Base-by-base conservation (phyloP, 2,329 filamentous ascomycete genomes). In the Trichoderma afroharzianum region DNA sequence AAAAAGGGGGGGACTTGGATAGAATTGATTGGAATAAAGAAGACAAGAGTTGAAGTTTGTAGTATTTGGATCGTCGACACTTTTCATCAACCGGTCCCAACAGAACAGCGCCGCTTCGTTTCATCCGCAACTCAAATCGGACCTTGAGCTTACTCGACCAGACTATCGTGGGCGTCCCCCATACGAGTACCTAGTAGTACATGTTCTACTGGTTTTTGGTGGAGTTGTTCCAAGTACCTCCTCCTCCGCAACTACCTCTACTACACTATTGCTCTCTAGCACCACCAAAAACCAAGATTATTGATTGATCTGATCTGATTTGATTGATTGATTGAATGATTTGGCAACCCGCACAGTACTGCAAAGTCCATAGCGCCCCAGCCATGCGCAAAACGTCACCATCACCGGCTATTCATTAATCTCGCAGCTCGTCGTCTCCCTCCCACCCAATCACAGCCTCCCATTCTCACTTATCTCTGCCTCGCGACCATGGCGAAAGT, bases 401-500 rank as follows among this genome's bases (percentile, higher is more conserved):
- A 36, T n/a, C 15, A 59, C 18, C 57, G n/a, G n/a, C 36, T 28
- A 28, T 39, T 36, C 66, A 69, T 69, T 69, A 69, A 69, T 62
- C 66, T 69, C 66, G 66, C 66, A 61, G 57, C 66, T 55, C 11
- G 57, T 39, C 36, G 36, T 39, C 36, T 3, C 36, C 36, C 36
- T 7, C 0, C 28, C 32, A 28, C 21, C 55, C 55, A 69, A 69
- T 69, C 66, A 69, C 21, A 33, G 55, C 39, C 55, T 57, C 8
- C 55, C 64, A 21, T 24, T 47, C n/a, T 39, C 26, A 61, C 66
- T 69, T 69, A 69, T 69, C 66, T 61, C 66, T 61, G 53, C 28
- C 66, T 61, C 39, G 57, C 39, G 28, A 36, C 33, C 28, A 69
- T 61, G 66, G 66, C 66, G 66, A 69, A 50, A 53, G 66, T 69